Evolutionary conservation across 257 asterid species (phyloP).

Genomic region (Solanum neorickii): DNA sequence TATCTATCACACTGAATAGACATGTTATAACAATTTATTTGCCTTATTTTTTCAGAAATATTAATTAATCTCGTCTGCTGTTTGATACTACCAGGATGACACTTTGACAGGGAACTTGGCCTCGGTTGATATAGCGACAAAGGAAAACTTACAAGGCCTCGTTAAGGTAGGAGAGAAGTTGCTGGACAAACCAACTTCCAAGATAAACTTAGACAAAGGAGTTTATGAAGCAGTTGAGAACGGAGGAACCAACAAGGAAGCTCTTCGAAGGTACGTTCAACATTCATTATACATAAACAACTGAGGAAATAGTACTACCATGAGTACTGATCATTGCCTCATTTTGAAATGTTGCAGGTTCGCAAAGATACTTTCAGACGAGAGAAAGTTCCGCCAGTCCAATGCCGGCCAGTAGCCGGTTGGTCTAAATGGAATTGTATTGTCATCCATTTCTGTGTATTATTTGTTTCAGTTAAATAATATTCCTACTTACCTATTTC

Average conservation of each 20-base stretch:
- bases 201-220: slow-evolving; percentile 31
- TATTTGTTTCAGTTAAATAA: neutral
- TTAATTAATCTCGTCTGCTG: neutral
- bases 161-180: slow-evolving; percentile 39
- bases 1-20: neutral
- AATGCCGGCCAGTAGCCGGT: neutral
- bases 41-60: neutral
- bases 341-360: slow-evolving; percentile 11
- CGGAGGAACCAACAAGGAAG: slow-evolving; percentile 42
- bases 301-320: neutral
- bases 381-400: slow-evolving; percentile 20
- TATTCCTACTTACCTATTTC: neutral
- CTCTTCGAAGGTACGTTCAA: slow-evolving; percentile 22
- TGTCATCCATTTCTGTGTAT: neutral
- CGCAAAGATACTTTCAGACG: slow-evolving; percentile 44
- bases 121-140: slow-evolving; percentile 27
- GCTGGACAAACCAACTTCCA: slow-evolving; percentile 30
- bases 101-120: slow-evolving; percentile 25
- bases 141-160: slow-evolving; percentile 31
- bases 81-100: slow-evolving; percentile 22
- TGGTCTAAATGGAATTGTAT: neutral
- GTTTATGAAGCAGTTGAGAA: slow-evolving; percentile 20
- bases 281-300: neutral
- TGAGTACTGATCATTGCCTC: neutral
- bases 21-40: neutral